Conservation (phyloP, 805 yeast genomes). For the Lachancea dasiensis region DNA sequence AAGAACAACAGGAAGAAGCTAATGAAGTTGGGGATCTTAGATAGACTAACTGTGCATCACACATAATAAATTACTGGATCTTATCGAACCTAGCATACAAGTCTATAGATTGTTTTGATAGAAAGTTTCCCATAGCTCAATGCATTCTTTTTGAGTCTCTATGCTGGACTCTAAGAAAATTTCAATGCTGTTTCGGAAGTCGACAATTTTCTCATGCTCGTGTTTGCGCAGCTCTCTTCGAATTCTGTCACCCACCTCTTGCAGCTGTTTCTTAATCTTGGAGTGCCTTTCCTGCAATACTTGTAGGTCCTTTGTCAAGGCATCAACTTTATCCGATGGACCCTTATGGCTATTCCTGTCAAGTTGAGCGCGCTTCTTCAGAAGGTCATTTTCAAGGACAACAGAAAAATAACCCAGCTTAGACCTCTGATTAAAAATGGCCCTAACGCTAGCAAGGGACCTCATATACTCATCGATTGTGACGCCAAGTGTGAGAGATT, state of each 20-base stretch:
- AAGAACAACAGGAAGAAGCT: constrained; percentile 20
- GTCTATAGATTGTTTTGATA: constrained; percentile 47
- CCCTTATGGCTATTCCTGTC: constrained; percentile 38
- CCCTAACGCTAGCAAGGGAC: constrained; percentile 64
- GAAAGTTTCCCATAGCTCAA: constrained; percentile 84
- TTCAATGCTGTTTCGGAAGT: constrained; percentile 84
- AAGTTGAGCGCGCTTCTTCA: constrained; percentile 41
- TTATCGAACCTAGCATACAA: constrained; percentile 3
- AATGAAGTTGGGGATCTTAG: constrained; percentile 10
- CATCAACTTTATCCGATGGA: constrained; percentile 58
- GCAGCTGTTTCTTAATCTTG: constrained; percentile 53
- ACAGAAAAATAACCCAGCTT: constrained; percentile 45
- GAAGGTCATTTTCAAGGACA: constrained; percentile 44
- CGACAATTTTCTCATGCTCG: constrained; percentile 70
- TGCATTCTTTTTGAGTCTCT: constrained; percentile 88
- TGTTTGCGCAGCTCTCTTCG: constrained; percentile 60
- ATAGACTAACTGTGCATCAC: too few species aligned
- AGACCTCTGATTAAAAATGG: constrained; percentile 68
- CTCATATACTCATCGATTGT: constrained; percentile 86
- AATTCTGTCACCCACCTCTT: constrained; percentile 58
- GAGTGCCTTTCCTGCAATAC: constrained; percentile 48
- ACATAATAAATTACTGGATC: not conserved
- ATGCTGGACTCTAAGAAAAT: constrained; percentile 84
- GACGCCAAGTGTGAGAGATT: constrained; percentile 76
- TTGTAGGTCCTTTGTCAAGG: constrained; percentile 53